Percentiles rank a stretch among this genome's conserved stretches.
phyloP scores from a whole-genome alignment of 1,284 basidiomycete genomes.

The Pascua sp. region DNA sequence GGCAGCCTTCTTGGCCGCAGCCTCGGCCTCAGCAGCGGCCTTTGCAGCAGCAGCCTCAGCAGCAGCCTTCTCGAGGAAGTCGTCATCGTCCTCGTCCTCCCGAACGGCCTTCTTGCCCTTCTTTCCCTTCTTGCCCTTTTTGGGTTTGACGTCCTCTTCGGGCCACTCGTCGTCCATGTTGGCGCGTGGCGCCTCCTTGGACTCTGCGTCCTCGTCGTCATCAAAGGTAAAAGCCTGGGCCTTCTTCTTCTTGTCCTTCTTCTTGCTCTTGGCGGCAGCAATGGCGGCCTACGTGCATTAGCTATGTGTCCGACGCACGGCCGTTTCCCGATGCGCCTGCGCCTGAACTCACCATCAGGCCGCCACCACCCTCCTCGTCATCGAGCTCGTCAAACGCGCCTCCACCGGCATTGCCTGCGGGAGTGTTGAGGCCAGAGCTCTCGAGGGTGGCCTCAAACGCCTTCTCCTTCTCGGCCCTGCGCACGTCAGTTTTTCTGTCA shows the following conservation, averaged over 20 bases:
- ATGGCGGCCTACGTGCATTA: constrained; percentile 12
- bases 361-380: constrained; percentile 69
- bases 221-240: constrained; percentile 35
- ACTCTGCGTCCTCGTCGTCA: constrained; percentile 9
- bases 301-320: neutral
- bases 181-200: constrained; percentile 32
- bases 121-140: constrained; percentile 48
- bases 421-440: constrained; percentile 50
- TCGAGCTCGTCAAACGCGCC: constrained; percentile 40
- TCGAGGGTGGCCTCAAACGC: constrained; percentile 51
- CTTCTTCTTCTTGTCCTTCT: constrained; percentile 42
- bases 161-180: constrained; percentile 34
- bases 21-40: constrained; percentile 39
- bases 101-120: constrained; percentile 48
- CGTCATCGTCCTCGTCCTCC: constrained; percentile 34
- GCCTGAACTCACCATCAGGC: constrained; percentile 74
- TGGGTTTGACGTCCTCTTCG: constrained; percentile 38
- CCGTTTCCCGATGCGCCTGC: neutral
- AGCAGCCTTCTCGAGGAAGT: constrained; percentile 40
- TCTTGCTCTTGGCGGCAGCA: constrained; percentile 30
- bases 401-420: constrained; percentile 49
- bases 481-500: constrained; percentile 2
- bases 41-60: constrained; percentile 51
- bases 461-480: constrained; percentile 45
- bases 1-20: constrained; percentile 61